Evolutionary conservation across 1,284 basidiomycete genomes (phyloP), one percentile per base, ranked within the genome.

Genomic region (Sporisorium scitamineum): DNA sequence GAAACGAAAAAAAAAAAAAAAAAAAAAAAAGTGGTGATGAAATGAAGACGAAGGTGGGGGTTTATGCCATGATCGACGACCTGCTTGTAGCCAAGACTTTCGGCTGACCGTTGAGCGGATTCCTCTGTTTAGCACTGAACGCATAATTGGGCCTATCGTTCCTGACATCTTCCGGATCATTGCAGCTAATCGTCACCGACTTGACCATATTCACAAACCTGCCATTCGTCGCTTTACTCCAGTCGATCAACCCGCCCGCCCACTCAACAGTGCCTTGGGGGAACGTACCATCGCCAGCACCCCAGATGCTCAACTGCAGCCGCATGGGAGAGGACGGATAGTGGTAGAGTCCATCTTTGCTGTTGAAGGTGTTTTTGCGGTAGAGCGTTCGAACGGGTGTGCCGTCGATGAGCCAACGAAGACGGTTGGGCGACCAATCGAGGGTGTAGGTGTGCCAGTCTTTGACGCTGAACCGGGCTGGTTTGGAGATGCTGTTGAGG

Each of bases 181-280:
- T 54, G 32, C 75, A 78, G 29, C 32, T 59, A 64, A 78, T 70
- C 0, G 47, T 56, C 31, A 78, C 50, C 26, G 26, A 31, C 34
- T 74, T 78, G 57, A 78, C 54, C 55, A 67, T 66, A 27, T 70
- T 74, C 20, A 62, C 61, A 31, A 78, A 78, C 26, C 59, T 48
- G 5, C 56, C 70, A 9, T 77, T 70, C 8, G 48, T 14, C 0
- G 71, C 64, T 18, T 77, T 61, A 42, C 13, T 45, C 76, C 76
- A 80, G 27, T 80, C 79, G 61, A 77, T 78, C 34, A 70, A n/a
- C 3, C 79, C 79, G 2, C 79, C 79, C 2, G 71, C 29, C 79
- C 79, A 80, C 14, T 76, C 67, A 8, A 62, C 58, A 18, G 76
- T 78, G 5, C 79, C 79, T 5, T 64, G 14, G 0, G 42, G 42